Percentiles rank a stretch among this genome's conserved stretches.
These are phyloP conservation scores for Phoma sp. DNA, from an alignment of 2,329 filamentous ascomycete species.

Conservation along the genomic window DNA sequence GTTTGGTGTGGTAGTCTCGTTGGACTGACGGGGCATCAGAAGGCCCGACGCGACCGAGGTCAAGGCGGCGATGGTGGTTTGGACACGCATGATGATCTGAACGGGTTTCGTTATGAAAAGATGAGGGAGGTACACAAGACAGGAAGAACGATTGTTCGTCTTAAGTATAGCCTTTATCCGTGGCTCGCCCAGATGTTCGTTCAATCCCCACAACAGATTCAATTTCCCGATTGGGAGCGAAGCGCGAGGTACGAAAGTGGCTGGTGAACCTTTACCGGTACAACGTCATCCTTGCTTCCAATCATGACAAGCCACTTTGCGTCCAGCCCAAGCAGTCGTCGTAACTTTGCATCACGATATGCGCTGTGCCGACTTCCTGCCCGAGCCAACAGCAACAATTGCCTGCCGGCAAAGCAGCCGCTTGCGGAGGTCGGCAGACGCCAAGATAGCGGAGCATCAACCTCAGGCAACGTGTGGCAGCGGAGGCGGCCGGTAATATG, in stretches of 20 bases:
- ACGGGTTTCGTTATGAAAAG: background rate
- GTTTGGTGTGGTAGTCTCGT: conserved; percentile 20
- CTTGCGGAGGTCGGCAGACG: background rate
- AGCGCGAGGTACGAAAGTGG: conserved; percentile 15
- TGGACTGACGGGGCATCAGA: conserved; percentile 20
- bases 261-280: conserved; percentile 5
- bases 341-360: conserved; percentile 1
- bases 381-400: conserved; percentile 11
- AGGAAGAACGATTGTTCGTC: too few species aligned
- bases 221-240: conserved; percentile 14
- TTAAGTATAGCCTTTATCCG: background rate
- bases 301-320: conserved; percentile 11
- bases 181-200: conserved; percentile 5
- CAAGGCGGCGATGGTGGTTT: conserved; percentile 23
- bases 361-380: conserved; percentile 18
- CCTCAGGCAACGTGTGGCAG: conserved; percentile 15
- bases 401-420: background rate
- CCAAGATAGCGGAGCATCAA: conserved; percentile 8
- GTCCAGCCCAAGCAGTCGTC: background rate
- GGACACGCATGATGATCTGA: conserved; percentile 25
- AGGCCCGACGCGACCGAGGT: conserved; percentile 26
- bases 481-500: conserved; percentile 9
- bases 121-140: background rate
- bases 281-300: conserved; percentile 14
- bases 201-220: conserved; percentile 7